Evolutionary conservation across 2,329 filamentous ascomycete species (phyloP).

Genomic region (Neofusicoccum laricinum): DNA sequence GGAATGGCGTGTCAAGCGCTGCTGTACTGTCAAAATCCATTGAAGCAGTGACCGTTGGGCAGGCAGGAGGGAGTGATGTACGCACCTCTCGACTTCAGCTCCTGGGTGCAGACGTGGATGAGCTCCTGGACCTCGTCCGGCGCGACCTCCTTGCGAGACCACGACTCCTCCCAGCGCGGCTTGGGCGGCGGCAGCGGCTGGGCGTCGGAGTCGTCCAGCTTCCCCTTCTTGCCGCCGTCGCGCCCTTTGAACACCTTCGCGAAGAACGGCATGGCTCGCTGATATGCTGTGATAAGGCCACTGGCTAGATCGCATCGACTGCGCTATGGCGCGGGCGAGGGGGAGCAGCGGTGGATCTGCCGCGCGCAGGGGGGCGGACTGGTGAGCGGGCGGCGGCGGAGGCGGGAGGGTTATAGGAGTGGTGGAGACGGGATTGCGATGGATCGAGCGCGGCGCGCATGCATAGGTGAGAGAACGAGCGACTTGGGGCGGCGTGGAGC

Average conservation of each 20-base stretch:
- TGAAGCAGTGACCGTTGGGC: background rate
- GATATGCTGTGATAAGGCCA: slow-evolving; percentile 12
- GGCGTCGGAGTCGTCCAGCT: slow-evolving; percentile 34
- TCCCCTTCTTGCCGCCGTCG: slow-evolving; percentile 67
- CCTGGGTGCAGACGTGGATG: slow-evolving; percentile 77
- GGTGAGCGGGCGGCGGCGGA: background rate
- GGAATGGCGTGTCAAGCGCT: slow-evolving; percentile 89
- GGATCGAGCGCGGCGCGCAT: slow-evolving; percentile 9
- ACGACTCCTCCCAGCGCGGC: slow-evolving; percentile 84
- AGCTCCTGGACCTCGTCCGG: slow-evolving; percentile 90
- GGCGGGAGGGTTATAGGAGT: slow-evolving; percentile 10
- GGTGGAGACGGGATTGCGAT: background rate
- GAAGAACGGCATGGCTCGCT: slow-evolving; percentile 53
- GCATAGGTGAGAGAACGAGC: slow-evolving; percentile 10
- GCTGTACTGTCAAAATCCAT: slow-evolving; percentile 22
- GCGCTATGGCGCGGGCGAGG: slow-evolving; percentile 12
- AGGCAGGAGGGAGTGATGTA: background rate
- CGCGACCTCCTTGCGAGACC: slow-evolving; percentile 75
- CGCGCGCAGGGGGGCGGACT: slow-evolving; percentile 5
- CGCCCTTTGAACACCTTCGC: slow-evolving; percentile 69
- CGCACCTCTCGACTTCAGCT: slow-evolving; percentile 91
- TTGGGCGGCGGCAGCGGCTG: slow-evolving; percentile 54
- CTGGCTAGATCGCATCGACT: slow-evolving; percentile 8
- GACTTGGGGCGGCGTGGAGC: slow-evolving; percentile 3
- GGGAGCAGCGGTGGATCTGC: slow-evolving; percentile 10